These are phyloP conservation scores for Primulina tabacum DNA, from an alignment of 257 asterid genomes.

Conservation along the genomic window DNA sequence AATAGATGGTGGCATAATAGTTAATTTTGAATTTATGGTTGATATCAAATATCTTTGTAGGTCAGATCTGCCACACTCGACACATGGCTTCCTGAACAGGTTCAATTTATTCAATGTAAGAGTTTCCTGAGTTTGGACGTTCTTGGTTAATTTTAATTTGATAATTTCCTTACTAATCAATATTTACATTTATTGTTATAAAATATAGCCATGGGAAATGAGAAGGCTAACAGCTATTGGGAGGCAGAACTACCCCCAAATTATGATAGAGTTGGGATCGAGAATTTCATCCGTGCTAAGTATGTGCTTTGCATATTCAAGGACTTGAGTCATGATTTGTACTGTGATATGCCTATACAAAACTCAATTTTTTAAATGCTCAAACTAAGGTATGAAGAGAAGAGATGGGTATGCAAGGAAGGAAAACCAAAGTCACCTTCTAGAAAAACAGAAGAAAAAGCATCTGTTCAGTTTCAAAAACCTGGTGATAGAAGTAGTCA, in stretches of 20 bases:
- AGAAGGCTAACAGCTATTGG: conserved; percentile 95
- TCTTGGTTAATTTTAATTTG: conserved; percentile 14
- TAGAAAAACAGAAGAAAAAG: conserved; percentile 57
- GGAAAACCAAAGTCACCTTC: conserved; percentile 60
- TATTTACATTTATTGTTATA: conserved; percentile 22
- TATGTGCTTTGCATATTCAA: conserved; percentile 37
- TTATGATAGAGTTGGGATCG: conserved; percentile 98
- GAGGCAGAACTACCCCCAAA: conserved; percentile 99
- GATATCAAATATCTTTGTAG: conserved; percentile 36
- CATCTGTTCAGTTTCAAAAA: conserved; percentile 61
- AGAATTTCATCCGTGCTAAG: conserved; percentile 99
- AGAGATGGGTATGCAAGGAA: conserved; percentile 88
- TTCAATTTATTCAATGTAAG: conserved; percentile 95
- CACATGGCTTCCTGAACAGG: conserved; percentile 99
- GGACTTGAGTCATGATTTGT: conserved; percentile 6
- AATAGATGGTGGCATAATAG: neutral
- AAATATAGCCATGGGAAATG: conserved; percentile 89
- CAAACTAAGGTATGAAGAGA: conserved; percentile 81
- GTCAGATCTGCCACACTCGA: conserved; percentile 99
- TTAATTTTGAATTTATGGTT: neutral
- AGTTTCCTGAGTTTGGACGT: conserved; percentile 18
- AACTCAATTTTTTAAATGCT: conserved; percentile 22
- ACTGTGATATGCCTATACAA: conserved; percentile 19
- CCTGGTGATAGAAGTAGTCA: conserved; percentile 60
- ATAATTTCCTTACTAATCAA: neutral